Evolutionary conservation across 306 rosid species (phyloP), one percentile per base, ranked within the genome.

Genomic region (Argentina anserina): DNA sequence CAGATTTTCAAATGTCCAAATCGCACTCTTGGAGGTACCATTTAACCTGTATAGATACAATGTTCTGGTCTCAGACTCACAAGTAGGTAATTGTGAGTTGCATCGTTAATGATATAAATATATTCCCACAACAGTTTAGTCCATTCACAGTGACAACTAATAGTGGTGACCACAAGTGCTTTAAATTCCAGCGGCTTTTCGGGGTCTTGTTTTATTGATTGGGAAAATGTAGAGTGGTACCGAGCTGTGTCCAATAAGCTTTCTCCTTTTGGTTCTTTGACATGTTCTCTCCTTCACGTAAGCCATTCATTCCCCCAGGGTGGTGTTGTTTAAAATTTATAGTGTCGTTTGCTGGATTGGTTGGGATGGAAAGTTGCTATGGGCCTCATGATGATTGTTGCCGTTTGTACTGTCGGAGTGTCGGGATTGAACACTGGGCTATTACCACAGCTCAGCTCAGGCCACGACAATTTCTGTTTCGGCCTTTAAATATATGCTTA

Each of bases 11-110:
- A 62, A 26, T 56, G 75, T 84, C 73, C 73, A 18, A 49, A 71
- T 78, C 63, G 12, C 2, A 58, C 60, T 67, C 34, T 11, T 53
- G 61, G 78, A 73, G 85, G 87, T 86, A 76, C 81, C 81, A 81
- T 37, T 69, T 74, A 78, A 79, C 81, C 58, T 88, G 91, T 86
- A 88, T 79, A 90, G 91, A 45, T 67, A 83, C 87, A 70, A 52
- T 83, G 80, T 36, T 80, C 67, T 62, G 67, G 78, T 80, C 37
- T 5, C 2, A 2, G 5, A 34, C 37, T 34, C 76, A 53, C 83
- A 75, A 81, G 59, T 85, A 79, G 82, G 71, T 55, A 52, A 75
- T 39, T 39, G 61, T 28, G 72, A 76, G 41, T 82, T 67, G 72
- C 86, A 73, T 75, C 80, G 74, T 77, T 71, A 12, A 53, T 39